Base-by-base conservation (phyloP, 192 early-diverging fungal species). In the Backusella morwellensis region DNA sequence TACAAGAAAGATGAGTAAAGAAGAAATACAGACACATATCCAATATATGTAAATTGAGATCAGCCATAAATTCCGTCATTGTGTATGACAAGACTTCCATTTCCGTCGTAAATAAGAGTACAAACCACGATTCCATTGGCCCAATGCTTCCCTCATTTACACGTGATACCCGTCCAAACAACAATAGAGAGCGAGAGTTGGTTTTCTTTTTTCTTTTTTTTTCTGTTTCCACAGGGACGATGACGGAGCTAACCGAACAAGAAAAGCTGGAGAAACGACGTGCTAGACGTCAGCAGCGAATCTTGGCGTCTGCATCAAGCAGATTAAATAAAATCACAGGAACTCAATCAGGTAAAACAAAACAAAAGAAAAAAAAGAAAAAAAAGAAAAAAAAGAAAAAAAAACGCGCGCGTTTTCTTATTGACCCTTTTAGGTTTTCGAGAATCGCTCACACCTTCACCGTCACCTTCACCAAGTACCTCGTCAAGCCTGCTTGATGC, bases 271-370 rank as follows among this genome's bases (percentile, higher is more conserved):
- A 81, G 59, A 41, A 56, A 19, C 75, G 81, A 29, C 74, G 81
- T 19, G 77, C 78, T 44, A 68, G 68, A 36, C 35, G 81, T 35
- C 77, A 82, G 36, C 81, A 78, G 59, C 75, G 68, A 56, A 82
- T 82, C 40, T 38, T 82, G 54, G 68, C 81, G 3, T 71, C 67
- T 50, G 81, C 81, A 42, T 66, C 69, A 26, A 74, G 78, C 76
- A 74, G 81, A 40, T 70, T 82, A n/a, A 76, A 44, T 69, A 74
- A 74, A 17, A 82, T 82, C 21, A 82, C 81, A 17, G 81, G 81
- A 56, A 82, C 77, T 71, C 76, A 76, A 40, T 81, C 66, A 66
- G 54, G 80, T 81, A 77, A 59, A 54, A 66, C 0, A 26, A 42
- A 4, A 35, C n/a, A 8, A 23, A 6, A 12, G 9, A 73, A 73